Evolutionary conservation across 2,329 filamentous ascomycete genomes (phyloP).

Genomic region (Xylaria sp.): DNA sequence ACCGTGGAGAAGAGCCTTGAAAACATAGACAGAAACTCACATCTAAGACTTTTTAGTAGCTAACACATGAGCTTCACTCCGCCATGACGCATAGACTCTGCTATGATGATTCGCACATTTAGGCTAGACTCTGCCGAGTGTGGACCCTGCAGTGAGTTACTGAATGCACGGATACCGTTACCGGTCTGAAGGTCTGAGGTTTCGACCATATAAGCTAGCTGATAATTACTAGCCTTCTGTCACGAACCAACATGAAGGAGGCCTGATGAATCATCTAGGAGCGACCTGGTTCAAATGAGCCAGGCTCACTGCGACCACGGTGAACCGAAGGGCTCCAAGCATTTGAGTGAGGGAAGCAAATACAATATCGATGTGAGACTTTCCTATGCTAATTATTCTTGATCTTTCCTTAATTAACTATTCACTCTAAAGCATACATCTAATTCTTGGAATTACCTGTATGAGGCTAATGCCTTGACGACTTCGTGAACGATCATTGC

Average conservation of each 20-base stretch:
- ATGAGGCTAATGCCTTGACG: background rate
- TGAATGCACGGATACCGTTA: background rate
- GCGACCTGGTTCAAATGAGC: background rate
- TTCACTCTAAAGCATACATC: background rate
- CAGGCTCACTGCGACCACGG: background rate
- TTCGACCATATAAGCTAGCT: background rate
- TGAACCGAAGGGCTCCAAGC: background rate
- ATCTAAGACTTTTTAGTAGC: conserved; percentile 14
- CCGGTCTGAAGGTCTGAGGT: background rate
- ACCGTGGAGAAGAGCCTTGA: background rate
- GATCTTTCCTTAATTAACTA: background rate
- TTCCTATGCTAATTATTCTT: background rate
- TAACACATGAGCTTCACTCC: background rate
- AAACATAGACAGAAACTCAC: conserved; percentile 10
- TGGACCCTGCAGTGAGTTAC: background rate
- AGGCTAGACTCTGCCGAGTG: background rate
- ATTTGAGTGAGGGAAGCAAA: background rate
- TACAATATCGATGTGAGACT: background rate
- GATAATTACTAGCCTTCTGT: background rate
- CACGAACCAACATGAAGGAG: background rate
- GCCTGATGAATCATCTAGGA: background rate
- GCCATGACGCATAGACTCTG: background rate
- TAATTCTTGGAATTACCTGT: background rate
- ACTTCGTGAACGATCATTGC: background rate
- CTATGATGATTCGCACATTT: conserved; percentile 5